phyloP scores from a whole-genome alignment of 306 rosid genomes.

The Abrus pulchellus region DNA sequence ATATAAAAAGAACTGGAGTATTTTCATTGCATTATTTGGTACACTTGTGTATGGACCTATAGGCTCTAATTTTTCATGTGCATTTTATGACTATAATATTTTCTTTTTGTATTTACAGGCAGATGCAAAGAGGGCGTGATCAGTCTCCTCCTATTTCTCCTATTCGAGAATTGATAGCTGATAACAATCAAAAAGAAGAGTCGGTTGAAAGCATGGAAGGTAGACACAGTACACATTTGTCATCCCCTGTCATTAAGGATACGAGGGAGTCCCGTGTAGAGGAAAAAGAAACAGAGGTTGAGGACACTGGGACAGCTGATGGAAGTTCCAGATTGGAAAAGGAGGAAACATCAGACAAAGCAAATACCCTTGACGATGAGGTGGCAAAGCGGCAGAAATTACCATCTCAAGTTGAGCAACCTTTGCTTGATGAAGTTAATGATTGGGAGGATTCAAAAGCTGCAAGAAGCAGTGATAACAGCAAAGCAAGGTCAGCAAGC shows the following conservation, averaged over 20 bases:
- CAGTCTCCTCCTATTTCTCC: constrained; percentile 66
- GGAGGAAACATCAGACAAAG: constrained; percentile 55
- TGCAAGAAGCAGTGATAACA: constrained; percentile 96
- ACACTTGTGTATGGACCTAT: constrained; percentile 21
- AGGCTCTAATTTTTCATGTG: background rate
- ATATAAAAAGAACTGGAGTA: no score
- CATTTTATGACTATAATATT: constrained; percentile 32
- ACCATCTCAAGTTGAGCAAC: constrained; percentile 68
- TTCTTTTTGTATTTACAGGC: constrained; percentile 57
- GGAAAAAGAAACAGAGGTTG: constrained; percentile 66
- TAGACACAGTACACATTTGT: constrained; percentile 52
- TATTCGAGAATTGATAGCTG: constrained; percentile 54
- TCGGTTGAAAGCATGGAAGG: constrained; percentile 81
- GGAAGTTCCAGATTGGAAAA: constrained; percentile 69
- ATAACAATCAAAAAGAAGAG: constrained; percentile 64
- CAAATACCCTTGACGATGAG: constrained; percentile 59
- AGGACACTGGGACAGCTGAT: constrained; percentile 66
- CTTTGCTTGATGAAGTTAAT: constrained; percentile 66
- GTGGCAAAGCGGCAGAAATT: constrained; percentile 56
- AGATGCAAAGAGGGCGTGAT: constrained; percentile 52
- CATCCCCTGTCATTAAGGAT: constrained; percentile 71
- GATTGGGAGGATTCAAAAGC: constrained; percentile 86
- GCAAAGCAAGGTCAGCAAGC: constrained; percentile 94
- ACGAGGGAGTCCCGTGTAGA: constrained; percentile 68
- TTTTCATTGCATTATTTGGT: constrained; percentile 25